Percentiles rank a stretch among this genome's conserved stretches.
Evolutionary conservation across 495 filamentous ascomycete species (phyloP).

Genomic region (Bacidia gigantensis): DNA sequence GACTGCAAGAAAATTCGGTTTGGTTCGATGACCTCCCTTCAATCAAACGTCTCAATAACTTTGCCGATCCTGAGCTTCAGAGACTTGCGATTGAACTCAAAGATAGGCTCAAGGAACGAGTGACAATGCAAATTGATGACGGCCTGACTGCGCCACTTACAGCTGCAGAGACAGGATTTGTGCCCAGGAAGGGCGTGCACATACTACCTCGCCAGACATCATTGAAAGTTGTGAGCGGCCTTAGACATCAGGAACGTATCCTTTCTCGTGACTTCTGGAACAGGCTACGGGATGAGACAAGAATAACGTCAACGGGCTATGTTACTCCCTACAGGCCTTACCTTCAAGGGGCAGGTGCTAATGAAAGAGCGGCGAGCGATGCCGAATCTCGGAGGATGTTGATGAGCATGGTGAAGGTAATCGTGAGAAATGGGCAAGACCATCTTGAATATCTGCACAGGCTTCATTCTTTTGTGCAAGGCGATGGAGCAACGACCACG

Average conservation of each 20-base stretch:
- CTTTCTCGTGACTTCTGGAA: neutral
- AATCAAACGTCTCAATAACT: slow-evolving; percentile 18
- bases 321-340: too few species aligned
- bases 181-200: neutral
- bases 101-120: slow-evolving; percentile 14
- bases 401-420: neutral
- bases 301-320: too few species aligned
- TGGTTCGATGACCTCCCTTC: slow-evolving; percentile 29
- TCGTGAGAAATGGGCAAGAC: neutral
- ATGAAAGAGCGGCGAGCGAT: too few species aligned
- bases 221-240: neutral
- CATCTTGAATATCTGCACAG: neutral
- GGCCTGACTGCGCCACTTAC: neutral
- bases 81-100: slow-evolving; percentile 14
- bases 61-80: slow-evolving; percentile 9
- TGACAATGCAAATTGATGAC: neutral
- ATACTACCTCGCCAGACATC: neutral
- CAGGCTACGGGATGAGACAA: neutral
- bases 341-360: too few species aligned
- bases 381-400: neutral
- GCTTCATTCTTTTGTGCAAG: neutral
- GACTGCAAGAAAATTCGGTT: slow-evolving; percentile 23
- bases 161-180: neutral
- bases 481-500: too few species aligned
- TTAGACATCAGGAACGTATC: neutral